These are phyloP conservation scores for Citrus sp. DNA, from an alignment of 345 rosid genomes.

Conservation along the genomic window DNA sequence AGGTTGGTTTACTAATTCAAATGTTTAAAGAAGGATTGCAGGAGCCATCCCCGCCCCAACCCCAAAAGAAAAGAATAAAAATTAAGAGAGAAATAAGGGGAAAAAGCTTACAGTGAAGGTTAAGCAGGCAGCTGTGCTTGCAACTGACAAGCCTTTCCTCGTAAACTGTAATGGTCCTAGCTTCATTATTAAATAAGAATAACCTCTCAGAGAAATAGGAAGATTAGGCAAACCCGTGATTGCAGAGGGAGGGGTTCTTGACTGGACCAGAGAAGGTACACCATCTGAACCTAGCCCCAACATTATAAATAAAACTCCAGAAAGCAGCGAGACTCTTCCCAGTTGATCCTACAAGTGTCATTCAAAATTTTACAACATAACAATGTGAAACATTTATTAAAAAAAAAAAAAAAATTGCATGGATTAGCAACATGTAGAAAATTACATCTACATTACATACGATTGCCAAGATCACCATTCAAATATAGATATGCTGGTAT, in stretches of 20 bases:
- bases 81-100: neutral
- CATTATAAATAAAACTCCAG: conserved; percentile 70
- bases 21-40: neutral
- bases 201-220: conserved; percentile 70
- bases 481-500: neutral
- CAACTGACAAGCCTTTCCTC: conserved; percentile 90
- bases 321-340: conserved; percentile 87
- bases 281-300: conserved; percentile 91
- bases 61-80: neutral
- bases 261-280: conserved; percentile 73
- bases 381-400: neutral
- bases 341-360: conserved; percentile 66
- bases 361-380: conserved; percentile 13
- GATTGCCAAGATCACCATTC: neutral
- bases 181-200: conserved; percentile 74
- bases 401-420: neutral
- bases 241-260: conserved; percentile 77
- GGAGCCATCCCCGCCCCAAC: neutral
- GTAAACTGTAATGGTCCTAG: conserved; percentile 85
- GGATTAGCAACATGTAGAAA: neutral
- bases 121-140: conserved; percentile 93
- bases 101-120: conserved; percentile 67
- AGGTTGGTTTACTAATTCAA: neutral
- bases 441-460: neutral
- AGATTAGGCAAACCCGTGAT: conserved; percentile 64